Conservation (phyloP, 805 yeast species). For the Metschnikowia anglica region DNA sequence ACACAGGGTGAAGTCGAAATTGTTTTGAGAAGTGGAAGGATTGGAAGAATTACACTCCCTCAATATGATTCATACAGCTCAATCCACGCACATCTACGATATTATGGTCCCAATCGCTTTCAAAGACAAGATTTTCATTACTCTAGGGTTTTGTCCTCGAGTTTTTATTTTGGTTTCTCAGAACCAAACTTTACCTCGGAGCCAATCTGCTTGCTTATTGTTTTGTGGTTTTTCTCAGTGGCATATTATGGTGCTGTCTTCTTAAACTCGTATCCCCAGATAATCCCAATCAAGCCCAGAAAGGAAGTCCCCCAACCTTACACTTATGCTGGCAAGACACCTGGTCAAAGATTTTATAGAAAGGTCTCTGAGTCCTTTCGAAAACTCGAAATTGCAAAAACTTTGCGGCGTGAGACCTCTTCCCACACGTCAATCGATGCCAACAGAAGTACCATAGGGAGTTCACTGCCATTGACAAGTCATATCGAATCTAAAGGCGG, state of each 20-base stretch:
- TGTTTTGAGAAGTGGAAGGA: not conserved
- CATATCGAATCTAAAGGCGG: too few species aligned
- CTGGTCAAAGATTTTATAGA: too few species aligned
- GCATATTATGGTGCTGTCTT: not conserved
- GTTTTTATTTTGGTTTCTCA: conserved; percentile 1
- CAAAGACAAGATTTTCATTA: conserved; percentile 2
- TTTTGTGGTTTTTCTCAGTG: not conserved
- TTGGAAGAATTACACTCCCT: not conserved
- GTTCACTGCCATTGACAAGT: too few species aligned
- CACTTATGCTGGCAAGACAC: too few species aligned
- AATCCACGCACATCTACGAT: conserved; percentile 3
- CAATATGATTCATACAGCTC: not conserved
- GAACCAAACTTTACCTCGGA: not conserved
- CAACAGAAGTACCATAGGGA: too few species aligned
- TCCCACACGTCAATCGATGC: too few species aligned
- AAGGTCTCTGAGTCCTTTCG: too few species aligned
- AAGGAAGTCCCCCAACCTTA: not conserved
- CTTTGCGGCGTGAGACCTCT: too few species aligned
- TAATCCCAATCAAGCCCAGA: not conserved
- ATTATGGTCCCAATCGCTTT: conserved; percentile 7
- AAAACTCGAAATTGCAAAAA: too few species aligned
- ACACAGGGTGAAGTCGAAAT: not conserved
- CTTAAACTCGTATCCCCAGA: not conserved
- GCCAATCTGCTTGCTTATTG: not conserved
- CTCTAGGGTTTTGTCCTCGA: not conserved